Percentiles rank a stretch among this genome's conserved stretches.
Conservation (phyloP, 148 eudicot genomes). For the Agrostemma githago region DNA sequence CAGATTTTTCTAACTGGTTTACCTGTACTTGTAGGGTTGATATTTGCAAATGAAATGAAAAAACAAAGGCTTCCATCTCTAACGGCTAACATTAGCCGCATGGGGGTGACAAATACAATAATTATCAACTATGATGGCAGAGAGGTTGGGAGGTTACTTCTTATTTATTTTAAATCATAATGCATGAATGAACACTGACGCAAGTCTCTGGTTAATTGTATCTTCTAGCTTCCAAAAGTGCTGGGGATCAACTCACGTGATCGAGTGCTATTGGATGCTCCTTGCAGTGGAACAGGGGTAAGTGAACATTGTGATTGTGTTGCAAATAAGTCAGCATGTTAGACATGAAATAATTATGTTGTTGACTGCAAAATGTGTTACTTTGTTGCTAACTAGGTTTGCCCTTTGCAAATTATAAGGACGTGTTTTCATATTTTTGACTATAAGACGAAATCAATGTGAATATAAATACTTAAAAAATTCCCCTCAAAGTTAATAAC, state of each 20-base stretch:
- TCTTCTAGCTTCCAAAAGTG: slow-evolving; percentile 69
- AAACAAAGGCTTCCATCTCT: slow-evolving; percentile 76
- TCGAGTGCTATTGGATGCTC: slow-evolving; percentile 90
- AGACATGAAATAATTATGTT: neutral
- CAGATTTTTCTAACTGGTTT: neutral
- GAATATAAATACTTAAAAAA: no score
- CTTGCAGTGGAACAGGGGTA: slow-evolving; percentile 99
- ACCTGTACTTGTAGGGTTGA: slow-evolving; percentile 43
- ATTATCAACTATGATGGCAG: slow-evolving; percentile 89
- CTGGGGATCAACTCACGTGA: slow-evolving; percentile 78
- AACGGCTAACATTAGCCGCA: slow-evolving; percentile 77
- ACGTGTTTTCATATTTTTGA: no score
- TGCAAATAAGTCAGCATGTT: neutral
- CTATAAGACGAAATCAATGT: no score
- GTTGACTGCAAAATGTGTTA: neutral
- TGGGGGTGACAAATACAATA: slow-evolving; percentile 94
- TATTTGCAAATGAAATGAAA: slow-evolving; percentile 96
- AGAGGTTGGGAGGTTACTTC: slow-evolving; percentile 49
- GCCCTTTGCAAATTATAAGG: no score
- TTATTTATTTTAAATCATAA: neutral
- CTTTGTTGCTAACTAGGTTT: neutral
- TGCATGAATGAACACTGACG: neutral
- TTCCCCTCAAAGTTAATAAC: no score
- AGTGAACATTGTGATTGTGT: slow-evolving; percentile 11
- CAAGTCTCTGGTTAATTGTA: slow-evolving; percentile 11